These are phyloP conservation scores for Vigna hirtella DNA, from an alignment of 306 rosid genomes.

Conservation along the genomic window DNA sequence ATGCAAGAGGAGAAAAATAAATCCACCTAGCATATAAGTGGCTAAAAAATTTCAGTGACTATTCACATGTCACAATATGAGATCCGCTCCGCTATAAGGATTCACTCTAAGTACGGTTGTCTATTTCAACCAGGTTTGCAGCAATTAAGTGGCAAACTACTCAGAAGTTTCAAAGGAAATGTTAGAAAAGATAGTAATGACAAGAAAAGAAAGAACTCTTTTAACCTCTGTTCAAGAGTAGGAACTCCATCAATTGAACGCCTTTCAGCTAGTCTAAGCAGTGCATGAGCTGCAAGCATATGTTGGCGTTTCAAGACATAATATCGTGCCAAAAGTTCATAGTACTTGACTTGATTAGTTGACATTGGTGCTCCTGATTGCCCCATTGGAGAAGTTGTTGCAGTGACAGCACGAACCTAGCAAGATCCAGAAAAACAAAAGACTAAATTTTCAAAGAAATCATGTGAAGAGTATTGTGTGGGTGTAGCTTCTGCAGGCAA, in stretches of 20 bases:
- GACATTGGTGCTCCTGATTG: slow-evolving; percentile 68
- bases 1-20: slow-evolving; percentile 26
- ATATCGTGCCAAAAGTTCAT: slow-evolving; percentile 91
- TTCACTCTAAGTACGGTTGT: slow-evolving; percentile 5
- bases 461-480: neutral
- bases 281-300: slow-evolving; percentile 91
- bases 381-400: slow-evolving; percentile 67
- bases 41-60: slow-evolving; percentile 24
- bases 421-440: slow-evolving; percentile 38
- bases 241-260: slow-evolving; percentile 74
- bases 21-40: slow-evolving; percentile 24
- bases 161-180: slow-evolving; percentile 33
- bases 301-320: slow-evolving; percentile 92
- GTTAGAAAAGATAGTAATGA: slow-evolving; percentile 24
- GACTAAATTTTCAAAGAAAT: slow-evolving; percentile 20
- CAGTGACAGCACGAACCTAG: slow-evolving; percentile 77
- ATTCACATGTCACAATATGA: slow-evolving; percentile 34
- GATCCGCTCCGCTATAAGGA: slow-evolving; percentile 10
- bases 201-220: slow-evolving; percentile 31
- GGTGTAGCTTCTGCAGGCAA: slow-evolving; percentile 35
- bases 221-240: slow-evolving; percentile 83
- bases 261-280: slow-evolving; percentile 85
- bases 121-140: slow-evolving; percentile 40
- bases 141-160: slow-evolving; percentile 31
- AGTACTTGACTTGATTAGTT: slow-evolving; percentile 75